These are phyloP conservation scores for Saturnispora zaruensis DNA, from an alignment of 805 yeast species.

Conservation along the genomic window DNA sequence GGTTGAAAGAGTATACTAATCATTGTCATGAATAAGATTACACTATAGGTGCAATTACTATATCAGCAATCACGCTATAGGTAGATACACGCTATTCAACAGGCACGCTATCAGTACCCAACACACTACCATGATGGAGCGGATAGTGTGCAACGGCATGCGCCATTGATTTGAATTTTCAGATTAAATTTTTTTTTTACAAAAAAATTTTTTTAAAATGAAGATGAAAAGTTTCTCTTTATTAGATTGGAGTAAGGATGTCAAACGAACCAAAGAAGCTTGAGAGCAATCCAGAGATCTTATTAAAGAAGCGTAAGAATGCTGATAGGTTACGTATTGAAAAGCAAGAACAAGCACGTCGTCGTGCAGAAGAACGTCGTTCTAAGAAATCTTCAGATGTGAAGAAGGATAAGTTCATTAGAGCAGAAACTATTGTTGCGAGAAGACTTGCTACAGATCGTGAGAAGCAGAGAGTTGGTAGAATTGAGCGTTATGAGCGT, in stretches of 20 bases:
- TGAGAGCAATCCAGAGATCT: slow-evolving; percentile 67
- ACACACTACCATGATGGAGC: no score
- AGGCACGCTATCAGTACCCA: not conserved
- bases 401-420: slow-evolving; percentile 44
- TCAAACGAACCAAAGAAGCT: slow-evolving; percentile 32
- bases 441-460: slow-evolving; percentile 56
- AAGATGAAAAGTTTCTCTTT: not conserved
- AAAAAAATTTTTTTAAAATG: not conserved
- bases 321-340: slow-evolving; percentile 65
- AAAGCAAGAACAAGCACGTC: slow-evolving; percentile 58
- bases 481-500: slow-evolving; percentile 49
- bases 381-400: slow-evolving; percentile 36
- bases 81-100: no score
- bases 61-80: no score
- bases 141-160: not conserved
- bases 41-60: no score
- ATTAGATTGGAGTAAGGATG: slow-evolving; percentile 10
- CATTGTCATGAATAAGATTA: no score
- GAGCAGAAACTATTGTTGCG: slow-evolving; percentile 69
- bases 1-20: slow-evolving; percentile 26
- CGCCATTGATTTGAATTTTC: not conserved
- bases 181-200: not conserved
- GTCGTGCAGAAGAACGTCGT: slow-evolving; percentile 39
- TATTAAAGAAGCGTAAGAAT: slow-evolving; percentile 70
- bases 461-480: slow-evolving; percentile 58